Percentiles rank a stretch among this genome's conserved stretches.
phyloP scores from a whole-genome alignment of 306 rosid species.

The Gynostemma pentaphyllum region DNA sequence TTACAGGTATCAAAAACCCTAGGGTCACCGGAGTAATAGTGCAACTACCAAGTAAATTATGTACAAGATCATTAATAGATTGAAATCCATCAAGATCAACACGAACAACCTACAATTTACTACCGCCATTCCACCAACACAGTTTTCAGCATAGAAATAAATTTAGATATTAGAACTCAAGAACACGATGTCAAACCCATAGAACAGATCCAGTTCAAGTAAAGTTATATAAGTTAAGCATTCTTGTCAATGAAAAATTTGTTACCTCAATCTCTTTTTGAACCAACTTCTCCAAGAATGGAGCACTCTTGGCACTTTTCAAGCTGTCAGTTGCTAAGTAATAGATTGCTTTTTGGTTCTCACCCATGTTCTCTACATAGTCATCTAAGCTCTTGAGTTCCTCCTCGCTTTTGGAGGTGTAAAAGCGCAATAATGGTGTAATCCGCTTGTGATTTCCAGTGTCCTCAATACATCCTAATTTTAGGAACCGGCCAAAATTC shows the following conservation, averaged over 20 bases:
- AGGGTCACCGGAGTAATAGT: too few species aligned
- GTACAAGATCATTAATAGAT: too few species aligned
- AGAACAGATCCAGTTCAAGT: too few species aligned
- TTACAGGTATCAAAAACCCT: too few species aligned
- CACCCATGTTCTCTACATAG: conserved; percentile 89
- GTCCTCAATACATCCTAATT: conserved; percentile 89
- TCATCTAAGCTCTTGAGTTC: conserved; percentile 84
- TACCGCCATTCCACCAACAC: too few species aligned
- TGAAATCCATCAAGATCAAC: too few species aligned
- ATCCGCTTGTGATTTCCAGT: conserved; percentile 94
- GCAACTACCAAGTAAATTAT: too few species aligned
- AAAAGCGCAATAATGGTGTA: conserved; percentile 77
- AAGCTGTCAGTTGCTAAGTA: conserved; percentile 95
- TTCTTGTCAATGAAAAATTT: not conserved
- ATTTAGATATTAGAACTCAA: too few species aligned
- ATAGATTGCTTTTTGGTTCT: conserved; percentile 84
- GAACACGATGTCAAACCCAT: too few species aligned
- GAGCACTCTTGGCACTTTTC: conserved; percentile 93
- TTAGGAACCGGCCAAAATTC: conserved; percentile 88
- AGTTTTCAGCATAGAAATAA: too few species aligned
- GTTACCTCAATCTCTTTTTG: conserved; percentile 89
- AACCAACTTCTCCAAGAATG: conserved; percentile 82
- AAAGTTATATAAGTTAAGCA: too few species aligned
- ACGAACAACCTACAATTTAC: too few species aligned
- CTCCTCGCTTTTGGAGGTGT: conserved; percentile 88